A percentile compares a stretch with the other conserved stretches of the same genome.
Conservation (phyloP, 129 eudicot genomes). For the Flaveria robusta region DNA sequence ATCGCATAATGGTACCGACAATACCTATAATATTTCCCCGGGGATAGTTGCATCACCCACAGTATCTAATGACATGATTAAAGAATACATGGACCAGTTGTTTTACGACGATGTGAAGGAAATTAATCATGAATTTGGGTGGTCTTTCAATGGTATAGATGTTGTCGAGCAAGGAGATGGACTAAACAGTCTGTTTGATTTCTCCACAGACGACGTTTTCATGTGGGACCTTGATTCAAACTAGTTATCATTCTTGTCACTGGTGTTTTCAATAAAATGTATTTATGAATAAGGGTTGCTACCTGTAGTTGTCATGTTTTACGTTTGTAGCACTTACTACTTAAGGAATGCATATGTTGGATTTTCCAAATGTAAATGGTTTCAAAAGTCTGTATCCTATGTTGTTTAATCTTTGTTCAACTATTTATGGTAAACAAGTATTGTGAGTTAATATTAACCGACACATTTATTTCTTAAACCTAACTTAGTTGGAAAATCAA, state of each 20-base stretch:
- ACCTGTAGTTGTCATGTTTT: background rate
- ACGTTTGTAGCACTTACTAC: background rate
- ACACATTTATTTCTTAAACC: background rate
- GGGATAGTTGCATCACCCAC: constrained; percentile 4
- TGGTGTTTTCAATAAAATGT: background rate
- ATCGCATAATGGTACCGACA: background rate
- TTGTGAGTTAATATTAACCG: background rate
- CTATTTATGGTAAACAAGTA: background rate
- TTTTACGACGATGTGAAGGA: background rate
- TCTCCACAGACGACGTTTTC: constrained; percentile 8
- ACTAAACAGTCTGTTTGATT: constrained; percentile 13
- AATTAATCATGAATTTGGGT: constrained; percentile 8
- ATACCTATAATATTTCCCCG: background rate
- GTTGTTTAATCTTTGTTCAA: background rate
- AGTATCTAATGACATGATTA: background rate
- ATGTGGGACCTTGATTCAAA: constrained; percentile 31
- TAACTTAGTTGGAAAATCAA: background rate
- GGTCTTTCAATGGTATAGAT: constrained; percentile 22
- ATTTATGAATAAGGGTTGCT: background rate
- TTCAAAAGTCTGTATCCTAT: background rate
- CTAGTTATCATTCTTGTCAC: background rate
- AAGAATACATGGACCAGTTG: too few relatives aligned
- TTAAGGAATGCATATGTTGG: background rate
- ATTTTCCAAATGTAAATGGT: background rate
- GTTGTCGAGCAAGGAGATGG: background rate